Percentiles rank a stretch among this genome's conserved stretches.
These are phyloP conservation scores for Parasitella parasitica DNA, from an alignment of 371 early-diverging fungal species.

Conservation along the genomic window DNA sequence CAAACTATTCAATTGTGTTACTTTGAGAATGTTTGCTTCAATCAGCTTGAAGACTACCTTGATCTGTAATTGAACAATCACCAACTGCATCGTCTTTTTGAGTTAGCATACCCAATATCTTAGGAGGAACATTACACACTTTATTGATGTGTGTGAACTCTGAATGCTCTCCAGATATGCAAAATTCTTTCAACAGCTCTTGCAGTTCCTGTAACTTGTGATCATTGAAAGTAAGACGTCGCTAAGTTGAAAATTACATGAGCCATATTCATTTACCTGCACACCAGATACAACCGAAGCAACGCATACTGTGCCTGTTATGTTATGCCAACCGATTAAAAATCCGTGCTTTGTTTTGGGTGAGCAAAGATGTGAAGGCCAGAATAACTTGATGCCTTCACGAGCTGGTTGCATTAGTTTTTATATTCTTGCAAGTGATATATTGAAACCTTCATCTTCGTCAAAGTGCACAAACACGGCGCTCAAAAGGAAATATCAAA, in stretches of 20 bases:
- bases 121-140: conserved; percentile 37
- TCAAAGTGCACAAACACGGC: background rate
- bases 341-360: conserved; percentile 30
- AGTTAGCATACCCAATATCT: conserved; percentile 31
- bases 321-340: conserved; percentile 45
- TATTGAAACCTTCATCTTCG: too few species aligned
- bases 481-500: background rate
- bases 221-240: background rate
- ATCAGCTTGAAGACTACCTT: background rate
- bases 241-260: background rate
- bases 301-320: conserved; percentile 30
- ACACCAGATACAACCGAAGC: conserved; percentile 36
- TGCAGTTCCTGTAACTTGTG: conserved; percentile 29
- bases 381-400: conserved; percentile 43
- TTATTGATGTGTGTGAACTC: conserved; percentile 37
- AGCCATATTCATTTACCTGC: conserved; percentile 23
- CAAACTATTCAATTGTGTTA: conserved; percentile 7
- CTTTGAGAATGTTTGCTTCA: too few species aligned
- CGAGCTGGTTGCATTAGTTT: conserved; percentile 1
- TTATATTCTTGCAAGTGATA: background rate
- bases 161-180: conserved; percentile 24
- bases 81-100: background rate
- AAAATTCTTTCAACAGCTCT: conserved; percentile 27
- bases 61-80: background rate
- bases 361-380: conserved; percentile 50